Evolutionary conservation across 2,329 filamentous ascomycete species (phyloP).

Genomic region (Scedosporium dehoogii): DNA sequence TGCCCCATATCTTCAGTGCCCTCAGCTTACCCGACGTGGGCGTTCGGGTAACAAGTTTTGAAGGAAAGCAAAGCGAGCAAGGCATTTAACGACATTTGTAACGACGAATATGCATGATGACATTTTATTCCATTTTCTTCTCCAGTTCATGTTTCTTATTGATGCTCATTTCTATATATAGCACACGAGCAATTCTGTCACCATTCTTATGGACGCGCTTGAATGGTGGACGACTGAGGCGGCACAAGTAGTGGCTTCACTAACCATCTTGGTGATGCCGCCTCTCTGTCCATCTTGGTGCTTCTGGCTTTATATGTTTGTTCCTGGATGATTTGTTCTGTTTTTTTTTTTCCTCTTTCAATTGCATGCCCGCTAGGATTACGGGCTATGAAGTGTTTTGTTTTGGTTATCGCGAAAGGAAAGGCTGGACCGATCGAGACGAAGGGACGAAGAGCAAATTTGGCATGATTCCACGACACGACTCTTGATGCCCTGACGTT

Average conservation of each 20-base stretch:
- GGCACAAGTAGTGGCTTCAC: background rate
- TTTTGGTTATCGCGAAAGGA: slow-evolving; percentile 7
- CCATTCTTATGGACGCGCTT: background rate
- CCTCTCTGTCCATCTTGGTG: too few relatives aligned
- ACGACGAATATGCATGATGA: background rate
- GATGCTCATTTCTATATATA: background rate
- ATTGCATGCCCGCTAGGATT: background rate
- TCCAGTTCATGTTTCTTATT: background rate
- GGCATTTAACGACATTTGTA: background rate
- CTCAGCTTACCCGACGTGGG: background rate
- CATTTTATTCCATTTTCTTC: slow-evolving; percentile 5
- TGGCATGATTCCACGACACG: background rate
- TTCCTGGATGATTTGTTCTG: too few relatives aligned
- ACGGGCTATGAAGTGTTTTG: background rate
- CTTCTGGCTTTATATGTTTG: too few relatives aligned
- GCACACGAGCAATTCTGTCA: background rate
- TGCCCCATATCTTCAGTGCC: background rate
- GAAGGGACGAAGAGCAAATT: background rate
- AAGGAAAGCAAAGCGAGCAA: background rate
- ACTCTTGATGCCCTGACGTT: slow-evolving; percentile 2
- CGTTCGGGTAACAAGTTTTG: background rate
- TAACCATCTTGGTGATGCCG: too few relatives aligned
- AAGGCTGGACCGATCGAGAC: background rate
- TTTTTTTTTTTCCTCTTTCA: background rate
- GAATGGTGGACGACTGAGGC: background rate